phyloP scores from a whole-genome alignment of 2,329 filamentous ascomycete species.

The Apiospora rasikravindrae region DNA sequence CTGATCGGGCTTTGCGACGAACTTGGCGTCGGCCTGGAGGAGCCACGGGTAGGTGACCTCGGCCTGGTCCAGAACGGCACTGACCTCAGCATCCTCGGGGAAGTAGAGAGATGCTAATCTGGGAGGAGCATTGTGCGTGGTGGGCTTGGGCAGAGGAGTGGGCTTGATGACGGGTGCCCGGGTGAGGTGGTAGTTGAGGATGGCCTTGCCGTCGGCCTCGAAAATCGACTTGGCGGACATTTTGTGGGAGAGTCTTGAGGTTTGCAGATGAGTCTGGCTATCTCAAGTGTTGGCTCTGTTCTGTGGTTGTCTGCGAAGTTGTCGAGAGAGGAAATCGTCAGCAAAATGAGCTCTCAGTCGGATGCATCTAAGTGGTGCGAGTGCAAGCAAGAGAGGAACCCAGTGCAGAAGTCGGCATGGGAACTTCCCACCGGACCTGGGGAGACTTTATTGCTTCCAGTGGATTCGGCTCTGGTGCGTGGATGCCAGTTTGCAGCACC shows the following conservation, averaged over 20 bases:
- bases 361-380: background rate
- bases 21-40: slow-evolving; percentile 80
- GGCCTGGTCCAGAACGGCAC: slow-evolving; percentile 88
- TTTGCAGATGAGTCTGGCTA: slow-evolving; percentile 34
- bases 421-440: background rate
- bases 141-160: slow-evolving; percentile 81
- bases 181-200: slow-evolving; percentile 99
- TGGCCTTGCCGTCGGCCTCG: slow-evolving; percentile 99
- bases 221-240: slow-evolving; percentile 97
- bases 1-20: slow-evolving; percentile 99
- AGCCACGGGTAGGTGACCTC: slow-evolving; percentile 98
- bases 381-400: slow-evolving; percentile 1
- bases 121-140: slow-evolving; percentile 90
- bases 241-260: slow-evolving; percentile 39
- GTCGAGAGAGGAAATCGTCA: slow-evolving; percentile 26
- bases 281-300: slow-evolving; percentile 28
- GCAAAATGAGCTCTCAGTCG: slow-evolving; percentile 25
- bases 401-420: background rate
- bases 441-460: background rate
- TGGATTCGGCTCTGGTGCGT: background rate
- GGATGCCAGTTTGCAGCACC: slow-evolving; percentile 11
- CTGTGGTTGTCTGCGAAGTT: slow-evolving; percentile 27
- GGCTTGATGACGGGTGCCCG: slow-evolving; percentile 97
- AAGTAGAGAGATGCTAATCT: slow-evolving; percentile 94
- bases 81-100: slow-evolving; percentile 82